phyloP scores from a whole-genome alignment of 495 filamentous ascomycete species.

The Penicillium riverlandense region DNA sequence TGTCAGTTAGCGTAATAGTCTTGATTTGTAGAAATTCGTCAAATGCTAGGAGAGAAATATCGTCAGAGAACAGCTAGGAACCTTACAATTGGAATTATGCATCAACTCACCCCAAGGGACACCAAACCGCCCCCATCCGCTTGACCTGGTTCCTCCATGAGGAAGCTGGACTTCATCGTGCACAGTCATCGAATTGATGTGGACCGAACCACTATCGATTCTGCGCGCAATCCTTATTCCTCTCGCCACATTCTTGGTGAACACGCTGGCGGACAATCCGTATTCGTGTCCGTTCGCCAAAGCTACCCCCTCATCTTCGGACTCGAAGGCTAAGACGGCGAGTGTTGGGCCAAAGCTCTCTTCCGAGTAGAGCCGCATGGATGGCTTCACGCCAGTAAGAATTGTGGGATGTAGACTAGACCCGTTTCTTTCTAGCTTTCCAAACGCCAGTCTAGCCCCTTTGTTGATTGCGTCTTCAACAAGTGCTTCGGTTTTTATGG shows the following conservation, averaged over 20 bases:
- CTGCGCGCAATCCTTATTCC: slow-evolving; percentile 18
- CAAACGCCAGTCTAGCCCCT: background rate
- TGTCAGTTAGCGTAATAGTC: no score
- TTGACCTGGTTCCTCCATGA: slow-evolving; percentile 35
- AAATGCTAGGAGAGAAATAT: no score
- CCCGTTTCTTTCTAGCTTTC: background rate
- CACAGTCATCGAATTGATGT: slow-evolving; percentile 70
- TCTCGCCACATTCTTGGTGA: slow-evolving; percentile 12
- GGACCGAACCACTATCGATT: slow-evolving; percentile 42
- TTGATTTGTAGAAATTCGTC: no score
- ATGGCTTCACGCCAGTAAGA: slow-evolving; percentile 48
- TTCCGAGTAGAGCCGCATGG: slow-evolving; percentile 62
- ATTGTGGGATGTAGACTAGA: slow-evolving; percentile 55
- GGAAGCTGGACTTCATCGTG: slow-evolving; percentile 65
- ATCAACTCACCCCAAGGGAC: no score
- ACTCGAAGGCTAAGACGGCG: slow-evolving; percentile 10
- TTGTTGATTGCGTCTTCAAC: background rate
- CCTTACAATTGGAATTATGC: no score
- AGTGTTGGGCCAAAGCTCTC: slow-evolving; percentile 68
- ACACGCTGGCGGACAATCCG: slow-evolving; percentile 18
- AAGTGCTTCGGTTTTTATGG: slow-evolving; percentile 1
- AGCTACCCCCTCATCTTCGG: slow-evolving; percentile 17
- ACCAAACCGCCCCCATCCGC: background rate
- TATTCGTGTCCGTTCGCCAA: slow-evolving; percentile 22
- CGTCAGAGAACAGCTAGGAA: no score